Percentiles rank a stretch among this genome's conserved stretches.
Evolutionary conservation across 768 basidiomycete genomes (phyloP).

Genomic region (Podaxis mareebaensis): DNA sequence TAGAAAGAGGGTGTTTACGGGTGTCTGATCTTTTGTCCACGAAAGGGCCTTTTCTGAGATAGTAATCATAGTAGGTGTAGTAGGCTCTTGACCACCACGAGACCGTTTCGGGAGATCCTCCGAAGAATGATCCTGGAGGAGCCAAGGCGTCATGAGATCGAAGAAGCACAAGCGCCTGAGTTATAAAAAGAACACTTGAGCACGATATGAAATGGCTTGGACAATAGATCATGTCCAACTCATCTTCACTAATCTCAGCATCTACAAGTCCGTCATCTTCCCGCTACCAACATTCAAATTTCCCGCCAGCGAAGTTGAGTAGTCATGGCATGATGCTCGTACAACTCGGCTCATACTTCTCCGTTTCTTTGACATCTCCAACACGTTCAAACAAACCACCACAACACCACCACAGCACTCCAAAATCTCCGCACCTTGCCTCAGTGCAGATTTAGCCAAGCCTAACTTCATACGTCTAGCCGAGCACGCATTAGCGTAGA

Average conservation of each 20-base stretch:
- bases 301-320: too few relatives aligned
- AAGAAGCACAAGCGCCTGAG: not conserved
- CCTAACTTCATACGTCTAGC: too few relatives aligned
- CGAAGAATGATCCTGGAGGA: conserved; percentile 54
- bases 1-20: conserved; percentile 41
- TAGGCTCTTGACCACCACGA: conserved; percentile 46
- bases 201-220: not conserved
- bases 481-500: too few relatives aligned
- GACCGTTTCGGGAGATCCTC: conserved; percentile 44
- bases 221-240: conserved; percentile 1
- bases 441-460: too few relatives aligned
- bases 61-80: conserved; percentile 53
- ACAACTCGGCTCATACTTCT: too few relatives aligned
- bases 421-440: too few relatives aligned
- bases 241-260: conserved; percentile 52
- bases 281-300: conserved; percentile 30
- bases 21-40: conserved; percentile 57
- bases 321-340: too few relatives aligned
- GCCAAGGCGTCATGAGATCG: not conserved
- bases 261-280: conserved; percentile 52
- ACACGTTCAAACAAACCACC: too few relatives aligned
- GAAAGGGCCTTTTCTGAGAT: conserved; percentile 44
- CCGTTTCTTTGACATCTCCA: too few relatives aligned
- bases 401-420: too few relatives aligned
- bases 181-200: not conserved